Evolutionary conservation across 2,329 filamentous ascomycete genomes (phyloP).

Genomic region (Scedosporium boydii): DNA sequence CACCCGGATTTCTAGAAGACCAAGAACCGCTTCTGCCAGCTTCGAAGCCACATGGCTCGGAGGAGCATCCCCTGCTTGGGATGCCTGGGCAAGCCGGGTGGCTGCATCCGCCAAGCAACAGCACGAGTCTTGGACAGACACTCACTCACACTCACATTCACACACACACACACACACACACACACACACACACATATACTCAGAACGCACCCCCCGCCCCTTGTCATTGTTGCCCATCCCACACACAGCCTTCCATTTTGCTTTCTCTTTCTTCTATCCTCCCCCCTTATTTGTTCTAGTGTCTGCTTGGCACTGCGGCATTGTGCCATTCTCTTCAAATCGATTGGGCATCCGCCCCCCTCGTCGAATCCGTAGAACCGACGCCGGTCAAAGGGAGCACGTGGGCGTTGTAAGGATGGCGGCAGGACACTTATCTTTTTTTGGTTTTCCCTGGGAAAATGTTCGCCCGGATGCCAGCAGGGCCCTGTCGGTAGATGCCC

Average conservation of each 20-base stretch:
- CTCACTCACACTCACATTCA: too few species aligned
- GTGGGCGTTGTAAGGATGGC: background rate
- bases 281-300: background rate
- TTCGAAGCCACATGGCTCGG: background rate
- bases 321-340: background rate
- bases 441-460: too few species aligned
- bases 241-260: background rate
- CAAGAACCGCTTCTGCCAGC: background rate
- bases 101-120: background rate
- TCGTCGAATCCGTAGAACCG: background rate
- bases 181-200: background rate
- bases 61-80: background rate
- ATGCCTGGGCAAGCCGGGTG: background rate
- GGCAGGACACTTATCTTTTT: background rate
- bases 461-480: too few species aligned
- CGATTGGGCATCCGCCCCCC: background rate
- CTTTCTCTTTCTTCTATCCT: background rate
- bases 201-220: background rate
- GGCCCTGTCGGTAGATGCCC: too few species aligned
- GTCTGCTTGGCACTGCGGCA: background rate
- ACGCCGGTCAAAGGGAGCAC: background rate
- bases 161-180: too few species aligned
- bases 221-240: background rate
- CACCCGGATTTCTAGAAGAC: background rate
- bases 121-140: background rate